A percentile compares a stretch with the other conserved stretches of the same genome.
Evolutionary conservation across 495 filamentous ascomycete genomes (phyloP).

Genomic region (Lasiosphaeria miniovina): DNA sequence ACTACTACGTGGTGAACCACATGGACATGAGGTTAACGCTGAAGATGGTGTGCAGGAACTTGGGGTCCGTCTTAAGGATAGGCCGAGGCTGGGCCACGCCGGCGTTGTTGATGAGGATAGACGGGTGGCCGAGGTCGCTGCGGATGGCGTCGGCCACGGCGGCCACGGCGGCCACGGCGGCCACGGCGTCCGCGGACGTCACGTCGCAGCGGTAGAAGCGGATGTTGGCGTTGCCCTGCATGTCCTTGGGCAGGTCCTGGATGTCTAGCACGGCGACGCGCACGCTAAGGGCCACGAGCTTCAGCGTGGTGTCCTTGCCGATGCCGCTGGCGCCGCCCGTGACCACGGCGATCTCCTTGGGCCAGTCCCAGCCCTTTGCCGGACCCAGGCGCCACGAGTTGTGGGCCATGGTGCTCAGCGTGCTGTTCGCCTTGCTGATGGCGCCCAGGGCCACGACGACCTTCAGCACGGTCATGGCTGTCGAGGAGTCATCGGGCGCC

Average conservation of each 20-base stretch:
- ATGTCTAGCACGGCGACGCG: constrained; percentile 66
- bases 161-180: constrained; percentile 40
- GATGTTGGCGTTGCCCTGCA: constrained; percentile 40
- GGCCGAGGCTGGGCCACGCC: constrained; percentile 55
- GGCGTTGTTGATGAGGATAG: constrained; percentile 70
- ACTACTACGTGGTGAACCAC: constrained; percentile 60
- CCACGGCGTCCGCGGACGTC: constrained; percentile 46
- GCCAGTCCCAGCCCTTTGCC: constrained; percentile 45
- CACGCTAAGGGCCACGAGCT: constrained; percentile 53
- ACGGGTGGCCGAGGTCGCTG: constrained; percentile 55
- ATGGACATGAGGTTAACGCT: constrained; percentile 65
- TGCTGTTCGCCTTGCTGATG: constrained; percentile 38
- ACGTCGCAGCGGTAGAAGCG: constrained; percentile 60
- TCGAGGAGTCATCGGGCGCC: no score
- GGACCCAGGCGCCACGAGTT: constrained; percentile 34
- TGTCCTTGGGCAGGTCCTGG: constrained; percentile 46
- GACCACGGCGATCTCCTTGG: constrained; percentile 62
- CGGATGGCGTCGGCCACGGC: constrained; percentile 51
- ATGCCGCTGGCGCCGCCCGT: constrained; percentile 67
- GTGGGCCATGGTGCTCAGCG: constrained; percentile 43
- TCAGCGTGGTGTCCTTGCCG: constrained; percentile 53
- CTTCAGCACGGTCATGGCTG: constrained; percentile 31
- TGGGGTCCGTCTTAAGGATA: constrained; percentile 53
- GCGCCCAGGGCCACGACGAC: constrained; percentile 43
- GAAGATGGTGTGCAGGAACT: constrained; percentile 56